phyloP scores from a whole-genome alignment of 345 rosid genomes.

The Boechera stricta region DNA sequence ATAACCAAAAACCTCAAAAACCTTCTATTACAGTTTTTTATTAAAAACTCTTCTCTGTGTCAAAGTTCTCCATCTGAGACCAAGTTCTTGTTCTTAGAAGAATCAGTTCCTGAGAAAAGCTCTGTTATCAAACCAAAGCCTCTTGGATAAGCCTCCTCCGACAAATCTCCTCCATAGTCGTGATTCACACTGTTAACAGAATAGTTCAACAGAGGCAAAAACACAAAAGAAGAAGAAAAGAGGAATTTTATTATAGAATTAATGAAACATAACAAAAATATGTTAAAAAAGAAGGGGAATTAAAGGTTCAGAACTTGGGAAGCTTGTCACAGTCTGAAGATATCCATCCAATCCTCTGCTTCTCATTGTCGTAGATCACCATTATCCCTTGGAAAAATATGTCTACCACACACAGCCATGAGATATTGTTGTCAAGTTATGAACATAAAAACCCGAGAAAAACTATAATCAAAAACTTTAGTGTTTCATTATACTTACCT shows the following conservation, averaged over 20 bases:
- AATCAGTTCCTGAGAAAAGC: constrained; percentile 34
- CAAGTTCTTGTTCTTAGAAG: constrained; percentile 36
- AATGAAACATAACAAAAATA: constrained; percentile 7
- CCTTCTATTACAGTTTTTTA: not conserved
- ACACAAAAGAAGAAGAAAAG: not conserved
- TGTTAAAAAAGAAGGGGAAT: not conserved
- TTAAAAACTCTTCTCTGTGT: constrained; percentile 19
- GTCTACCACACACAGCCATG: constrained; percentile 48
- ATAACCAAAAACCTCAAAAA: constrained; percentile 41
- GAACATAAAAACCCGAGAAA: not conserved
- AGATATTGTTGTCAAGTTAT: constrained; percentile 25
- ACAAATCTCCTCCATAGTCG: constrained; percentile 48
- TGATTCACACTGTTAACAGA: constrained; percentile 55
- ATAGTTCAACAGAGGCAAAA: constrained; percentile 28
- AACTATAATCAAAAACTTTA: not conserved
- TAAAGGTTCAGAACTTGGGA: constrained; percentile 62
- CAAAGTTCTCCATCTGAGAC: constrained; percentile 42
- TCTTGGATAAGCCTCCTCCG: constrained; percentile 51
- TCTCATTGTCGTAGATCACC: constrained; percentile 82
- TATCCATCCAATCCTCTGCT: constrained; percentile 74
- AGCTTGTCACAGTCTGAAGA: constrained; percentile 61
- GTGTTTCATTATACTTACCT: constrained; percentile 50
- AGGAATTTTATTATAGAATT: constrained; percentile 31
- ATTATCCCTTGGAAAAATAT: constrained; percentile 65
- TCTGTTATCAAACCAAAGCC: constrained; percentile 49